A percentile compares a stretch with the other conserved stretches of the same genome.
phyloP scores from a whole-genome alignment of 371 early-diverging fungal genomes.

The Rhizomucor pusillus region DNA sequence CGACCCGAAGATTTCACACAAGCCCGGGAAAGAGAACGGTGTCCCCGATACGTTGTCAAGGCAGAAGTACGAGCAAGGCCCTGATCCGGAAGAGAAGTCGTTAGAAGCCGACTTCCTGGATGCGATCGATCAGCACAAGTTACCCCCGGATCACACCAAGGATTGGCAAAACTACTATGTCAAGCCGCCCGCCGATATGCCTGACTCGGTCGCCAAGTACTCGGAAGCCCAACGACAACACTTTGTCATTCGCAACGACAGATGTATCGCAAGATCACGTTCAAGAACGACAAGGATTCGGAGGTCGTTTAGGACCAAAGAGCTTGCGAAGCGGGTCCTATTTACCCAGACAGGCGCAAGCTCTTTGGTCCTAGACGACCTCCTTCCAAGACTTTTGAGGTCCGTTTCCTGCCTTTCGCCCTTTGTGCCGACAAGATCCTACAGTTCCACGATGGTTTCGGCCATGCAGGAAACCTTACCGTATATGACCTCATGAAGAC shows the following conservation, averaged over 20 bases:
- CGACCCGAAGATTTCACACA: constrained; percentile 23
- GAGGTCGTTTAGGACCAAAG: too few relatives aligned
- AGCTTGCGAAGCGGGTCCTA: too few relatives aligned
- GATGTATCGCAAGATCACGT: neutral
- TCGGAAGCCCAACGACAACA: neutral
- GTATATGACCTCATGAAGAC: constrained; percentile 13
- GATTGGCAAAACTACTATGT: constrained; percentile 7
- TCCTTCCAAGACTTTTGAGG: too few relatives aligned
- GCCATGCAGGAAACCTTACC: constrained; percentile 17
- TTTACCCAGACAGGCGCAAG: too few relatives aligned
- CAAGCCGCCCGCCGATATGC: neutral
- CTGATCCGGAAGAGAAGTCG: neutral
- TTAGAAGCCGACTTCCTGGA: constrained; percentile 9
- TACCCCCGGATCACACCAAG: neutral
- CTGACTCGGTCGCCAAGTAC: neutral
- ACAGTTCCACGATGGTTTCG: constrained; percentile 18
- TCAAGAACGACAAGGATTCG: neutral
- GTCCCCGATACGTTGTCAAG: constrained; percentile 26
- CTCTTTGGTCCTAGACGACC: too few relatives aligned
- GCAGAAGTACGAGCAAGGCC: constrained; percentile 5
- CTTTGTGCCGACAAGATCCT: constrained; percentile 11
- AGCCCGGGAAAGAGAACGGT: constrained; percentile 22
- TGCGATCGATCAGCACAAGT: neutral
- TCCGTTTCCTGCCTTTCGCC: constrained; percentile 2
- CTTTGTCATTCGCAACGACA: neutral